These are phyloP conservation scores for Aspergillus caelatus DNA, from an alignment of 2,329 filamentous ascomycete species.

Conservation along the genomic window DNA sequence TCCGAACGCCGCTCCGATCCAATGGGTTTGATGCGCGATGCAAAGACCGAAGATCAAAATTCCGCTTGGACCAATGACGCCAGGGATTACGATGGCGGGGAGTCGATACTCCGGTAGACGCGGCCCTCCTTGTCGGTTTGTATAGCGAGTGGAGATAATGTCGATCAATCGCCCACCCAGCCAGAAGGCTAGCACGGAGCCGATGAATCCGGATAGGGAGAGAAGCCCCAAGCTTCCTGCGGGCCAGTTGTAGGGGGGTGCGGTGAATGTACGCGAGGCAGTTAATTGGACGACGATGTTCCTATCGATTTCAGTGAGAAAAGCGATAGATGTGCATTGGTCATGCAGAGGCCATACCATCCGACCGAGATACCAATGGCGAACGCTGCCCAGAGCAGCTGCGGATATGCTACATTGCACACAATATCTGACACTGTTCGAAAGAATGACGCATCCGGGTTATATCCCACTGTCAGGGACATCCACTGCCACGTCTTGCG, in stretches of 20 bases:
- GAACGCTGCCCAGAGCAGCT: conserved; percentile 30
- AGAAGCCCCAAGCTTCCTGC: conserved; percentile 28
- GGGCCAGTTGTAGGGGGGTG: conserved; percentile 29
- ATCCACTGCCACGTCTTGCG: conserved; percentile 24
- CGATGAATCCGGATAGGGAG: conserved; percentile 29
- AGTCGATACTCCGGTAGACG: conserved; percentile 31
- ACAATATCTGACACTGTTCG: conserved; percentile 27
- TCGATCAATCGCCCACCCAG: conserved; percentile 32
- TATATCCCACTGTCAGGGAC: conserved; percentile 24
- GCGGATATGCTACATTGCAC: conserved; percentile 27
- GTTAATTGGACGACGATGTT: conserved; percentile 35
- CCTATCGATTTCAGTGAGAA: conserved; percentile 14
- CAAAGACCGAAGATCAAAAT: conserved; percentile 30
- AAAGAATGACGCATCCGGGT: conserved; percentile 28
- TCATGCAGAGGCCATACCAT: conserved; percentile 18
- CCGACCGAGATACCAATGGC: conserved; percentile 31
- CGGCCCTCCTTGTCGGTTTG: conserved; percentile 23
- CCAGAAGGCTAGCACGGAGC: conserved; percentile 30
- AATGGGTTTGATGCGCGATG: conserved; percentile 25
- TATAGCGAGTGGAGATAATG: conserved; percentile 29
- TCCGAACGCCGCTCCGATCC: conserved; percentile 29
- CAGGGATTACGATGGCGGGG: conserved; percentile 30
- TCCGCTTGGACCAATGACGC: conserved; percentile 26
- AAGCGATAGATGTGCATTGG: background rate
- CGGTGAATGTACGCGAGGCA: conserved; percentile 29